Evolutionary conservation across 345 rosid species (phyloP).

Genomic region (Euphorbia peplus): DNA sequence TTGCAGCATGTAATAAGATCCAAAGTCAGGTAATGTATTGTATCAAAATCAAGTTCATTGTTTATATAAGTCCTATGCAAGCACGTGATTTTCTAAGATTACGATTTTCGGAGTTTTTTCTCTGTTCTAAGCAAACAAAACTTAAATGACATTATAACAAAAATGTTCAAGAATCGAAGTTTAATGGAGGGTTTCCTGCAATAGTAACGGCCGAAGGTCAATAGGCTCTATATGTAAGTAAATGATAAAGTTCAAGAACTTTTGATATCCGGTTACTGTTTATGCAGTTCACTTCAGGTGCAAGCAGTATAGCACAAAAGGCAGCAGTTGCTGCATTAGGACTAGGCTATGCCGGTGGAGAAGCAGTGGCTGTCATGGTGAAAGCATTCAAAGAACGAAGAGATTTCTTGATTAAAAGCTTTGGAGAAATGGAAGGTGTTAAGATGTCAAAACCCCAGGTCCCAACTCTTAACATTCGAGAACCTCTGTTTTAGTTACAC

Average conservation of each 20-base stretch:
- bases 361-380: conserved; percentile 77
- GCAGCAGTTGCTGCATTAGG: conserved; percentile 93
- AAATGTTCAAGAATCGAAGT: no score
- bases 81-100: no score
- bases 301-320: conserved; percentile 83
- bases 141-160: no score
- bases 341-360: conserved; percentile 93
- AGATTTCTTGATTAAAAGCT: conserved; percentile 79
- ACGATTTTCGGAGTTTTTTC: no score
- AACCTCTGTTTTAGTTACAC: background rate
- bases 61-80: background rate
- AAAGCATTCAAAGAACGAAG: conserved; percentile 86
- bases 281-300: conserved; percentile 78
- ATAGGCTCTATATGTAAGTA: no score
- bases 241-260: no score
- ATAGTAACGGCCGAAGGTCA: no score
- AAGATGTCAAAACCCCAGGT: conserved; percentile 93
- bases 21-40: conserved; percentile 82
- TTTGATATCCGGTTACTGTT: conserved; percentile 6
- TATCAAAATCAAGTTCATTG: background rate
- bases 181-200: no score
- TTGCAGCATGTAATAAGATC: conserved; percentile 89
- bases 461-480: background rate
- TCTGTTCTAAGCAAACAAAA: no score
- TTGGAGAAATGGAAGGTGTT: conserved; percentile 73